Evolutionary conservation across 1,284 basidiomycete species (phyloP).

Genomic region (Xanthoconium separans): DNA sequence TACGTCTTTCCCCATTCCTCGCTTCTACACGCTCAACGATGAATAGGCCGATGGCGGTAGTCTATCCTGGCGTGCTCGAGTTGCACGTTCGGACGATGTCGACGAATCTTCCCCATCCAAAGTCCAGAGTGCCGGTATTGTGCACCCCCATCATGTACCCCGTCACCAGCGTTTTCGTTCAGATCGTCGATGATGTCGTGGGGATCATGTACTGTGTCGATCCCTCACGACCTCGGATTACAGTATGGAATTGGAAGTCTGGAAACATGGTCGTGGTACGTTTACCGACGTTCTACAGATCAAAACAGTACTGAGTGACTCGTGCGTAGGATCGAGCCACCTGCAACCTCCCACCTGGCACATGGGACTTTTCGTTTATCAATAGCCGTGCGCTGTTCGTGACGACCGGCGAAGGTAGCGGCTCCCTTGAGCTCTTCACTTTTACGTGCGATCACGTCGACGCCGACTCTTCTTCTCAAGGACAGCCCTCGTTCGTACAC

Average conservation of each 20-base stretch:
- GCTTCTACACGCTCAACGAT: background rate
- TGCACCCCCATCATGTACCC: slow-evolving; percentile 11
- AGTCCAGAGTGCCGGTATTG: slow-evolving; percentile 31
- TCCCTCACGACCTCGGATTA: slow-evolving; percentile 35
- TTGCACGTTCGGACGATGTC: slow-evolving; percentile 45
- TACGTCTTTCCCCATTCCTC: slow-evolving; percentile 4
- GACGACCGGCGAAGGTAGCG: slow-evolving; percentile 32
- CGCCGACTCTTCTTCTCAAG: background rate
- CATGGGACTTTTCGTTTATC: slow-evolving; percentile 49
- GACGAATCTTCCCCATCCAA: slow-evolving; percentile 42
- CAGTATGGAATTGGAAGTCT: slow-evolving; percentile 57
- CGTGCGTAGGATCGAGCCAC: slow-evolving; percentile 24
- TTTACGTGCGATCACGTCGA: slow-evolving; percentile 20
- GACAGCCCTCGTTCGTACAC: slow-evolving; percentile 12
- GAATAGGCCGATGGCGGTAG: slow-evolving; percentile 10
- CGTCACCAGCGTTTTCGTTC: slow-evolving; percentile 39
- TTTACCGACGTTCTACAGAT: slow-evolving; percentile 3
- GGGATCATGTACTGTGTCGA: slow-evolving; percentile 43
- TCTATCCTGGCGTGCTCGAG: slow-evolving; percentile 18
- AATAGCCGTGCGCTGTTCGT: slow-evolving; percentile 45
- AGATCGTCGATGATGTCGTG: slow-evolving; percentile 52
- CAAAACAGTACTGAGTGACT: no score
- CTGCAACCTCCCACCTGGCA: slow-evolving; percentile 26
- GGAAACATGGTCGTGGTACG: slow-evolving; percentile 45
- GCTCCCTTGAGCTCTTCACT: slow-evolving; percentile 43